These are phyloP conservation scores for Phialocephala subalpina DNA, from an alignment of 2,329 filamentous ascomycete genomes.

Conservation along the genomic window DNA sequence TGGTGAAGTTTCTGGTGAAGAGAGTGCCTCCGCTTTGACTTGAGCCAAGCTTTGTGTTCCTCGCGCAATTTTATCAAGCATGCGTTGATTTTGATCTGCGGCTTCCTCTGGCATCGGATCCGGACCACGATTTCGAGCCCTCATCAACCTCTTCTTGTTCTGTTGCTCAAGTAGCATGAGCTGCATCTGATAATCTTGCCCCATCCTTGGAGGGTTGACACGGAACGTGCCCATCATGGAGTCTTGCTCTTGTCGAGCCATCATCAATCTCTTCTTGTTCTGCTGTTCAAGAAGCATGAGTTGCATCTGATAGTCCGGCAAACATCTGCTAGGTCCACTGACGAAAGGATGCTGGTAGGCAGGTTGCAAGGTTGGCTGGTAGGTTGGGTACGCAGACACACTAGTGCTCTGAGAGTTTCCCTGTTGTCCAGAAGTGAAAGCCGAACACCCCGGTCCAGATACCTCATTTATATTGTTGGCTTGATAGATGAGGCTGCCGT, in stretches of 20 bases:
- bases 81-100: too few species aligned
- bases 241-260: constrained; percentile 1
- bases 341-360: neutral
- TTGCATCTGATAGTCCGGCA: constrained; percentile 10
- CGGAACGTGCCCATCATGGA: too few species aligned
- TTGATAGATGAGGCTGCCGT: neutral
- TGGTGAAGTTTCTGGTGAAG: neutral
- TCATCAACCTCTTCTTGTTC: neutral
- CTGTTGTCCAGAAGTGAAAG: neutral
- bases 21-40: neutral
- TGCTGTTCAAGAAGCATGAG: constrained; percentile 15
- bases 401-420: neutral
- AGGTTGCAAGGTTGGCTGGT: neutral
- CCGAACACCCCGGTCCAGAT: neutral
- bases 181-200: neutral
- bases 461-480: neutral
- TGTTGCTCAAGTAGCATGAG: constrained; percentile 2
- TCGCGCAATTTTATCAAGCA: too few species aligned
- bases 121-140: neutral
- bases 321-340: neutral
- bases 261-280: constrained; percentile 14
- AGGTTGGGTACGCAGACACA: neutral
- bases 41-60: too few species aligned
- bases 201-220: too few species aligned
- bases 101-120: too few species aligned